Evolutionary conservation across 2,329 filamentous ascomycete species (phyloP), one percentile per base, ranked within the genome.

Genomic region (Alternaria consortialis): DNA sequence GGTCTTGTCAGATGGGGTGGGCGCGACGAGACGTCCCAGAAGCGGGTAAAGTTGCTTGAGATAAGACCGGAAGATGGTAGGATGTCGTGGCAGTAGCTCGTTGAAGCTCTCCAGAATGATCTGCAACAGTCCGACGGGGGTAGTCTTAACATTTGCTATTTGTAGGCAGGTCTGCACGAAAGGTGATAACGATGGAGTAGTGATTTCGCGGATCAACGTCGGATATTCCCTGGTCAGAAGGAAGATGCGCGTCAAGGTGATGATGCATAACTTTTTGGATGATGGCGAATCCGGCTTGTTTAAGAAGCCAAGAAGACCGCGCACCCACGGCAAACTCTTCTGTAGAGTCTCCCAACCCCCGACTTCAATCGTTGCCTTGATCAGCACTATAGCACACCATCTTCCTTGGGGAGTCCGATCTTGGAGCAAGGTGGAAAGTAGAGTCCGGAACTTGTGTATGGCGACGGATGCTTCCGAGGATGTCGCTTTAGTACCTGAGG

Each of bases 291-390:
- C 93, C 9, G 90, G 88, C 85, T 93, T 97, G 87, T 89, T 88
- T 37, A 97, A 77, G 55, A 97, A 86, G 1, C 86, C 85, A 53
- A 97, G 79, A 32, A 97, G 81, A n/a, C 87, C 89, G 67, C 87
- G 84, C 63, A 95, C 89, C 91, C 94, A 97, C 3, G 88, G 84
- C 70, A 89, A 88, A 34, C 87, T 87, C 54, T 87, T 88, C 64
- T 89, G 88, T 60, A 97, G 83, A 59, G 91, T 87, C 73, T 96
- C 92, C 88, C 91, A 93, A 46, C 93, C 93, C 25, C 93, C 93
- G 40, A 91, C 87, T 71, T 97, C 94, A 43, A 97, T 83, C 5
- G 90, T 83, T 4, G 91, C 87, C 80, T 97, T 97, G 77, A 93
- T 86, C 50, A 97, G 80, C 15, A 91, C 88, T 43, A 91, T 87